A percentile compares a stretch with the other conserved stretches of the same genome.
phyloP scores from a whole-genome alignment of 768 basidiomycete species.

The Naganishia vishniacii region DNA sequence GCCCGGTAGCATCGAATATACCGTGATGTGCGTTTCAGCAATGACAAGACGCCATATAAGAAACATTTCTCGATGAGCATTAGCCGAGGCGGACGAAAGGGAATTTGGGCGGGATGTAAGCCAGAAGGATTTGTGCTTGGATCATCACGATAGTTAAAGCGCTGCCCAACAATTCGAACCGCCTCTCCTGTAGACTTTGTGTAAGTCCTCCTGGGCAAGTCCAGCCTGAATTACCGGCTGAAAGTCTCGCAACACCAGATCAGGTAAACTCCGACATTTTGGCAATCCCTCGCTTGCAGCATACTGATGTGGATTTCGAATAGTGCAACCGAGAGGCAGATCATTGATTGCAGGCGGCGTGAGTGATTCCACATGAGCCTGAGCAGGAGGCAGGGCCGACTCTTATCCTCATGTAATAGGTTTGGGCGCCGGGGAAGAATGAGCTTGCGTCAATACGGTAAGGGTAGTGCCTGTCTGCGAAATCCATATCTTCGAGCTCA shows the following conservation, averaged over 20 bases:
- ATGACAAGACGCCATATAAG: constrained; percentile 77
- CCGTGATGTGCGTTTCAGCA: constrained; percentile 66
- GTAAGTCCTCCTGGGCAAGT: constrained; percentile 4
- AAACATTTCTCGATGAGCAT: constrained; percentile 71
- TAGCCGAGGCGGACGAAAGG: constrained; percentile 82
- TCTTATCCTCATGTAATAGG: constrained; percentile 20
- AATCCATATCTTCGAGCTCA: background rate
- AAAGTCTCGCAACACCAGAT: background rate
- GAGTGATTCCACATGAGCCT: constrained; percentile 47
- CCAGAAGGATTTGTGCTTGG: no score
- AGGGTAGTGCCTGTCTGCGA: background rate
- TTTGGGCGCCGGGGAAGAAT: constrained; percentile 55
- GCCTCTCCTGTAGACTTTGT: constrained; percentile 18
- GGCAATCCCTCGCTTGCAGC: background rate
- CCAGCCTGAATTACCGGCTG: background rate
- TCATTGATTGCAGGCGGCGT: constrained; percentile 72
- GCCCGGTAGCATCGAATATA: constrained; percentile 69
- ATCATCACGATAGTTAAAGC: no score
- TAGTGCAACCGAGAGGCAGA: constrained; percentile 53
- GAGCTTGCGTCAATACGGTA: constrained; percentile 73
- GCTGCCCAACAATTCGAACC: background rate
- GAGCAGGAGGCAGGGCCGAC: constrained; percentile 56
- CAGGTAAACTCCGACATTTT: background rate
- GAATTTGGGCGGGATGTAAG: constrained; percentile 80
- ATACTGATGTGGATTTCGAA: background rate